Base-by-base conservation (phyloP, 441 rosid species). In the Gossypium trilobum region DNA sequence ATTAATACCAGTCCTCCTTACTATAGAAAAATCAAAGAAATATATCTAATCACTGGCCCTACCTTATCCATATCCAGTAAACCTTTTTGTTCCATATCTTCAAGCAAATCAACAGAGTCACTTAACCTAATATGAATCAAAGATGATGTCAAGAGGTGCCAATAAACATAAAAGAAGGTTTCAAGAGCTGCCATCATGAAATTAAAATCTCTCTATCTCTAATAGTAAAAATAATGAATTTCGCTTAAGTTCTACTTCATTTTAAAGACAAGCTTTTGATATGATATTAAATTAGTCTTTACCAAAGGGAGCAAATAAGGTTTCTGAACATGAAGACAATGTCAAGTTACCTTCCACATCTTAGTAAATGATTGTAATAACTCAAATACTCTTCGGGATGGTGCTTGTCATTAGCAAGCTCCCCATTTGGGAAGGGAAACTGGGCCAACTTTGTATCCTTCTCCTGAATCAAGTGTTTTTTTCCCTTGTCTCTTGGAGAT, bases 1-100 rank as follows among this genome's bases (percentile, higher is more conserved):
- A 69, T 17, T 20, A 31, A 17, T 25, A 22, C 44, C 11, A 48
- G 8, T 51, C 44, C 16, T 27, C 29, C 13, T 67, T 50, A 7
- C 22, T 14, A 22, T 14, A 0, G 3, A 48, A 68, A 29, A 1
- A 7, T 5, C 14, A n/a, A 67, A 48, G n/a, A 68, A 27, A n/a
- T 65, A 36, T 36, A 11, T 1, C 61, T 9, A 39, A 52, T 51
- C 70, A 63, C 22, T 62, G 75, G 59, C 6, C 77, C 23, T 78
- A 87, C 98, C 93, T 93, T 91, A 82, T 83, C 79, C 93, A 84
- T 91, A 79, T 93, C 89, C 79, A 93, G 64, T 74, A 82, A 50
- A 79, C 87, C 87, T 71, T 25, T 80, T 74, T 79, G 78, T 58
- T 90, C 92, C 92, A 80, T 66, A 77, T 87, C 91, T 84, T 93